These are phyloP conservation scores for Salix purpurea DNA, from an alignment of 345 rosid species.

Conservation along the genomic window DNA sequence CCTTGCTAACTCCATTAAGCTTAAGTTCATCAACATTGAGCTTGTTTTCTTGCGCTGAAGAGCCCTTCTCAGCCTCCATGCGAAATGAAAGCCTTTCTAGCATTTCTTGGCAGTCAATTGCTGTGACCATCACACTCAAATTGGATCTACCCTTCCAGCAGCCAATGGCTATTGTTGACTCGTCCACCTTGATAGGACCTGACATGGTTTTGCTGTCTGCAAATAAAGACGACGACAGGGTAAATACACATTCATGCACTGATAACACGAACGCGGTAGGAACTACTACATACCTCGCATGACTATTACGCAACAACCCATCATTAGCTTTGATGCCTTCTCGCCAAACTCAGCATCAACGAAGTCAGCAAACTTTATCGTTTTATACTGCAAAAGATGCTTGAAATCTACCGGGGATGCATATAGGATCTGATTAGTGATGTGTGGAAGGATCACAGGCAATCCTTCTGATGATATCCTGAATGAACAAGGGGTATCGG, in stretches of 20 bases:
- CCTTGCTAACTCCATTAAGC: constrained; percentile 16
- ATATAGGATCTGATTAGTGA: constrained; percentile 72
- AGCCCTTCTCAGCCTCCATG: constrained; percentile 26
- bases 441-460: constrained; percentile 77
- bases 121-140: constrained; percentile 81
- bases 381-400: constrained; percentile 73
- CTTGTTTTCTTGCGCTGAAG: constrained; percentile 20
- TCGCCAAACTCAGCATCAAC: constrained; percentile 60
- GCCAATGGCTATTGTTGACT: constrained; percentile 70
- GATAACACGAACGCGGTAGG: not conserved
- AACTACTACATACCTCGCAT: constrained; percentile 46
- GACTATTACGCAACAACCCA: constrained; percentile 80
- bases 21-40: constrained; percentile 14
- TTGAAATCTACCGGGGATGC: constrained; percentile 68
- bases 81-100: constrained; percentile 54
- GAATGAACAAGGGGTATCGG: constrained; percentile 63
- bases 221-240: not conserved
- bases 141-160: constrained; percentile 89
- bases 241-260: not conserved
- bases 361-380: constrained; percentile 66
- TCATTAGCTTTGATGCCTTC: constrained; percentile 63
- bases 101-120: constrained; percentile 76
- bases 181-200: constrained; percentile 35
- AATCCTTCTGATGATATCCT: constrained; percentile 95
- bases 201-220: constrained; percentile 37